Evolutionary conservation across 441 rosid species (phyloP).

Genomic region (Hura crepitans): DNA sequence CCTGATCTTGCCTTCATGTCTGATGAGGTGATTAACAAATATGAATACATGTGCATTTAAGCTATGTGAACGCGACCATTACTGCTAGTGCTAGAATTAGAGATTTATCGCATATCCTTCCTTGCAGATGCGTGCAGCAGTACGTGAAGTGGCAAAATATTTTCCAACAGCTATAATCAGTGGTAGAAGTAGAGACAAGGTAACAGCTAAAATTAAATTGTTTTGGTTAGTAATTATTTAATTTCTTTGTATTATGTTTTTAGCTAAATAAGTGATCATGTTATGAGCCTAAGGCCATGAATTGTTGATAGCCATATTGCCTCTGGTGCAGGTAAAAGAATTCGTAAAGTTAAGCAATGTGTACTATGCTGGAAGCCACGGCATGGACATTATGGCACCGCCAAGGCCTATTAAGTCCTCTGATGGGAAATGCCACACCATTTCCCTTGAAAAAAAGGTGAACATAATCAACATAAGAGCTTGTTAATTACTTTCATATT

Average conservation of each 20-base stretch:
- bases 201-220: slow-evolving; percentile 16
- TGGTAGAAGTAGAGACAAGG: slow-evolving; percentile 93
- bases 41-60: background rate
- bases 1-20: slow-evolving; percentile 89
- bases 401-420: slow-evolving; percentile 42
- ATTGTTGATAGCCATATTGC: background rate
- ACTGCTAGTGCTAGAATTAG: background rate
- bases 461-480: no score
- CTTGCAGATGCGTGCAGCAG: slow-evolving; percentile 74
- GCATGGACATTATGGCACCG: slow-evolving; percentile 82
- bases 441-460: slow-evolving; percentile 53
- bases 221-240: background rate
- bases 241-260: background rate
- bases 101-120: background rate
- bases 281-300: background rate
- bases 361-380: slow-evolving; percentile 90
- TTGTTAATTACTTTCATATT: background rate
- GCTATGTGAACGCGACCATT: background rate
- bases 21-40: slow-evolving; percentile 41
- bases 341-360: slow-evolving; percentile 79
- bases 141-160: slow-evolving; percentile 57
- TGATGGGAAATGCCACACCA: slow-evolving; percentile 31
- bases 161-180: slow-evolving; percentile 93
- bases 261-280: no score
- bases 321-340: slow-evolving; percentile 49